These are phyloP conservation scores for Nadsonia fulvescens DNA, from an alignment of 805 yeast species.

Conservation along the genomic window DNA sequence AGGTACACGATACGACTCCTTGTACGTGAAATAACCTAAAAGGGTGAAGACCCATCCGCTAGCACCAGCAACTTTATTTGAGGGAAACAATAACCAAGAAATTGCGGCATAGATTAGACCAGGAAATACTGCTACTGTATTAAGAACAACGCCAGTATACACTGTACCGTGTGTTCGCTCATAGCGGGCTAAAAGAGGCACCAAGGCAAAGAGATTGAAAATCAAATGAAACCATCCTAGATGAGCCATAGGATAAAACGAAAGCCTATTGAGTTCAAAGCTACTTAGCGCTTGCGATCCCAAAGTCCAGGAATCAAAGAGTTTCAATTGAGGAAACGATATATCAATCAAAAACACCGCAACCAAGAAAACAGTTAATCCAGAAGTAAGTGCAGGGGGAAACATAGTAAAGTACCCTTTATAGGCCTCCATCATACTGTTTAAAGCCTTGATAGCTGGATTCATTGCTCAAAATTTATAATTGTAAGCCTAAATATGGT, in stretches of 20 bases:
- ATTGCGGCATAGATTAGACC: constrained; percentile 40
- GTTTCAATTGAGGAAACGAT: no score
- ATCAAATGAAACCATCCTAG: constrained; percentile 39
- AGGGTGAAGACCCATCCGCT: constrained; percentile 60
- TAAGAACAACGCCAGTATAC: constrained; percentile 65
- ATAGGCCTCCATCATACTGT: no score
- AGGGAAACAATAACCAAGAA: constrained; percentile 29
- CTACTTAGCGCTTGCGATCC: no score
- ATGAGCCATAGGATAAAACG: constrained; percentile 62
- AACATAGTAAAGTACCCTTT: no score
- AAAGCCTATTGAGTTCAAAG: constrained; percentile 38
- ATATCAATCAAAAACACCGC: no score
- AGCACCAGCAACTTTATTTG: constrained; percentile 44
- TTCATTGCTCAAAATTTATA: no score
- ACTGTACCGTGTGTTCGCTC: constrained; percentile 70
- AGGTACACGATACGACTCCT: constrained; percentile 18
- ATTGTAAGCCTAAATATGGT: no score
- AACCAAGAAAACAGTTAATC: no score
- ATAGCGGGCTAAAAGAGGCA: constrained; percentile 43
- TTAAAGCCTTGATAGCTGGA: no score
- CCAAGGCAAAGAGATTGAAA: constrained; percentile 38
- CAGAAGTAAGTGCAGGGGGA: no score
- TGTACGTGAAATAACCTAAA: constrained; percentile 39
- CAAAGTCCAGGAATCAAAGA: no score
- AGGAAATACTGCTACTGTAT: constrained; percentile 48